These are phyloP conservation scores for Fragaria iinumae DNA, from an alignment of 306 rosid species.

Conservation along the genomic window DNA sequence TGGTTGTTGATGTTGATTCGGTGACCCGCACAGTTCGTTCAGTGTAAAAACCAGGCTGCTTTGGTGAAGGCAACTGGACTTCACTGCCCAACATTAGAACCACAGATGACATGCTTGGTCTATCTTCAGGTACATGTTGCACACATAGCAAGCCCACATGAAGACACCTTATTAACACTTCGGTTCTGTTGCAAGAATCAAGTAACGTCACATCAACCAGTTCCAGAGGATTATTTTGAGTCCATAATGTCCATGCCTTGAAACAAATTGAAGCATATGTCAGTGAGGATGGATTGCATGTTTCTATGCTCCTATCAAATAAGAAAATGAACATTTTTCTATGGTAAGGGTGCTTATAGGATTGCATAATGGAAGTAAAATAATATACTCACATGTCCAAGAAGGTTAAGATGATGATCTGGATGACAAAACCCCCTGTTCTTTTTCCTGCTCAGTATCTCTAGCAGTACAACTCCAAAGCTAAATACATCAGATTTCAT, in stretches of 20 bases:
- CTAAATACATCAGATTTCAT: conserved; percentile 43
- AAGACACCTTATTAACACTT: conserved; percentile 25
- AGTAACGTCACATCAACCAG: conserved; percentile 6
- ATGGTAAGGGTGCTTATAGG: background rate
- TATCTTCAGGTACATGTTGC: conserved; percentile 17
- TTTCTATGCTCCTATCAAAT: background rate
- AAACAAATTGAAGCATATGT: background rate
- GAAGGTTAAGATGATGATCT: conserved; percentile 17
- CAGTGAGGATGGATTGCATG: background rate
- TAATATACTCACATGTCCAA: conserved; percentile 24
- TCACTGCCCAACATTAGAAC: conserved; percentile 22
- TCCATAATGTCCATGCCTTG: conserved; percentile 33
- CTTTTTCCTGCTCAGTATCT: conserved; percentile 34
- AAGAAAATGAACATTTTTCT: background rate
- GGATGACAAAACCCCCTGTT: conserved; percentile 12
- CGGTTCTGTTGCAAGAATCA: background rate
- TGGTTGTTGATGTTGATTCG: background rate
- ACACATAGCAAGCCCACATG: conserved; percentile 22
- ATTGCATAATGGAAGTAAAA: background rate
- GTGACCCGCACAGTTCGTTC: background rate
- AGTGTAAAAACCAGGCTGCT: conserved; percentile 22
- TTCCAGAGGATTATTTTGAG: conserved; percentile 11
- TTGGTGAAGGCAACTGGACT: conserved; percentile 17
- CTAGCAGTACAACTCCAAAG: conserved; percentile 38
- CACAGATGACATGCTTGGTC: conserved; percentile 30